phyloP scores from a whole-genome alignment of 2,329 filamentous ascomycete genomes.

The Paraphoma chrysanthemicola region DNA sequence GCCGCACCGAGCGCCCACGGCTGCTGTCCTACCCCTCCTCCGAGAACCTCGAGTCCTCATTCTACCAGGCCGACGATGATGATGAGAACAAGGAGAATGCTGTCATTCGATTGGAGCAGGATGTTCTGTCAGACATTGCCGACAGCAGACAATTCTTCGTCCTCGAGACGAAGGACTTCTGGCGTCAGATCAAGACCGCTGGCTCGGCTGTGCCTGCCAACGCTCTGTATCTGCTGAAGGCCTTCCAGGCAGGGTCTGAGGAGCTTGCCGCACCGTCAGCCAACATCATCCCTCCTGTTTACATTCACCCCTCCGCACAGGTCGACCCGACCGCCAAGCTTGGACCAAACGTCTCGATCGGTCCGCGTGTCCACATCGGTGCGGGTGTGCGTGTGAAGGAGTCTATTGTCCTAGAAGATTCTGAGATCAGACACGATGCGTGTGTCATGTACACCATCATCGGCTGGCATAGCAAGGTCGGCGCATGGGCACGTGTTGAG shows the following conservation, averaged over 20 bases:
- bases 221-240: slow-evolving; percentile 94
- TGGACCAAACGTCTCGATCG: slow-evolving; percentile 94
- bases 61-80: slow-evolving; percentile 67
- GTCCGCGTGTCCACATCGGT: slow-evolving; percentile 83
- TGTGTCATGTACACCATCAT: slow-evolving; percentile 96
- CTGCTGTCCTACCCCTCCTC: slow-evolving; percentile 95
- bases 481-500: slow-evolving; percentile 98
- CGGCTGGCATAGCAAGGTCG: slow-evolving; percentile 94
- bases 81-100: slow-evolving; percentile 80
- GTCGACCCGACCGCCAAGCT: slow-evolving; percentile 96
- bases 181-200: slow-evolving; percentile 99
- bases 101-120: slow-evolving; percentile 93
- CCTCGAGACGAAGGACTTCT: slow-evolving; percentile 98
- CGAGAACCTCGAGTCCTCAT: slow-evolving; percentile 82
- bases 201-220: slow-evolving; percentile 97
- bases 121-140: slow-evolving; percentile 92
- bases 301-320: slow-evolving; percentile 88
- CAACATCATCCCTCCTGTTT: slow-evolving; percentile 90
- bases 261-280: slow-evolving; percentile 85
- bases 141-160: slow-evolving; percentile 99
- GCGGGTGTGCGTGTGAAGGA: slow-evolving; percentile 94
- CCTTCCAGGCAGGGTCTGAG: slow-evolving; percentile 79
- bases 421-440: slow-evolving; percentile 95
- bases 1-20: slow-evolving; percentile 87
- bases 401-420: slow-evolving; percentile 91